Evolutionary conservation across 345 rosid species (phyloP), one percentile per base, ranked within the genome.

Genomic region (Syzygium jambos): DNA sequence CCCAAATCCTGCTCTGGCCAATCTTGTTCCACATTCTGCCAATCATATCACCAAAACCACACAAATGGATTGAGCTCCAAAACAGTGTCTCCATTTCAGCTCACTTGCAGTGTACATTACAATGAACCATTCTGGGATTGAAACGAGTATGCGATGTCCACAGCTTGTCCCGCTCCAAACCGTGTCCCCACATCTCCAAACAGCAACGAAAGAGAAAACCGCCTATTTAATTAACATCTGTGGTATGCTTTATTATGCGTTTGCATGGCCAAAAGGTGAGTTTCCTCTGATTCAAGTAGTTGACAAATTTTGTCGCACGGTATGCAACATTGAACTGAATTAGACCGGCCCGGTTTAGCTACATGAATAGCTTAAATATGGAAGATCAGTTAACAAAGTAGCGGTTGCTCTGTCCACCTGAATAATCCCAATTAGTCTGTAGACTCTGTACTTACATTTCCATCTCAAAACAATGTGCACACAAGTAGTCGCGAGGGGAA

Each of bases 11-110:
- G 96, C 96, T 34, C 90, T 56, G n/a, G 99, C 96, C 51, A 97
- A 90, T 90, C 98, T 94, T 86, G 90, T 90, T 89, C 99, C 99
- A 85, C 98, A 94, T 90, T 96, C 99, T 95, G 82, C 87, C 85
- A 13, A n/a, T 49, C 68, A 57, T 17, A 11, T 9, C 7, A 27
- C 38, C 51, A 14, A 52, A 78, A 49, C 51, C 55, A 34, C 51
- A 49, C 85, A 7, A 73, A 38, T 34, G 14, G 14, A 73, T 73
- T 49, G 41, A 30, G 52, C 77, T 21, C 34, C 52, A 86, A 68
- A 85, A 41, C 85, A n/a, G 56, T n/a, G 8, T 53, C 53, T 84
- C 41, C 41, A 46, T 49, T 73, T 38, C 82, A 73, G 82, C 38
- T 73, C 49, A 73, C 49, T 73, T 73, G 82, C 14, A 73, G 27